These are phyloP conservation scores for Komagataella ulmi DNA, from an alignment of 805 yeast genomes.

Conservation along the genomic window DNA sequence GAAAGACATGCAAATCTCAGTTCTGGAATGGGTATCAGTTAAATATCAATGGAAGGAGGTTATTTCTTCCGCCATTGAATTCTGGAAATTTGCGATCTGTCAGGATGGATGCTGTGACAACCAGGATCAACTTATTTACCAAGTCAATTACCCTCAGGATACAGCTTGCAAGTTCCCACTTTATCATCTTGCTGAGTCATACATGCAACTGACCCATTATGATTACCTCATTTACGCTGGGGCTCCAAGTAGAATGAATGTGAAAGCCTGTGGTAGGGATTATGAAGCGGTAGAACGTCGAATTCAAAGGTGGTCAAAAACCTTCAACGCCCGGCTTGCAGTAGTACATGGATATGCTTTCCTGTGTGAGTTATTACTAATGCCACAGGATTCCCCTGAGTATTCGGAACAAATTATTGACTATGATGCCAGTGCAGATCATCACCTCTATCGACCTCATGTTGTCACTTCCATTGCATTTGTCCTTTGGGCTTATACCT, in stretches of 20 bases:
- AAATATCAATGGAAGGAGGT: conserved; percentile 48
- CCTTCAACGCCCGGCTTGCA: conserved; percentile 29
- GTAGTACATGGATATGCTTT: conserved; percentile 43
- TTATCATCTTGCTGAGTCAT: conserved; percentile 56
- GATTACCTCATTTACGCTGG: conserved; percentile 71
- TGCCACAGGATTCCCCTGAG: conserved; percentile 8
- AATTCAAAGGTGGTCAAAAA: conserved; percentile 33
- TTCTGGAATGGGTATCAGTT: conserved; percentile 21
- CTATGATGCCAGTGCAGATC: conserved; percentile 21
- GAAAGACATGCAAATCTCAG: conserved; percentile 36
- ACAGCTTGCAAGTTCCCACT: conserved; percentile 43
- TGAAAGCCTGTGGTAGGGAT: conserved; percentile 37
- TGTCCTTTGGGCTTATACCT: conserved; percentile 35
- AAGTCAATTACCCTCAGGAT: conserved; percentile 9
- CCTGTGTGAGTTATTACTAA: conserved; percentile 40
- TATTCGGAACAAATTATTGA: conserved; percentile 14
- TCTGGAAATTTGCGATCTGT: conserved; percentile 34
- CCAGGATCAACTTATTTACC: neutral
- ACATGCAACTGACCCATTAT: conserved; percentile 50
- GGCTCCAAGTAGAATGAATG: conserved; percentile 62
- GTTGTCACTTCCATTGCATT: conserved; percentile 22
- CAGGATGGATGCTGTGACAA: conserved; percentile 8
- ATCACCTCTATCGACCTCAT: conserved; percentile 18
- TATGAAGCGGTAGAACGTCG: conserved; percentile 31
- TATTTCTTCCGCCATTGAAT: conserved; percentile 48